Base-by-base conservation (phyloP, 352 stramenopile species). In the Phytophthora cajani region DNA sequence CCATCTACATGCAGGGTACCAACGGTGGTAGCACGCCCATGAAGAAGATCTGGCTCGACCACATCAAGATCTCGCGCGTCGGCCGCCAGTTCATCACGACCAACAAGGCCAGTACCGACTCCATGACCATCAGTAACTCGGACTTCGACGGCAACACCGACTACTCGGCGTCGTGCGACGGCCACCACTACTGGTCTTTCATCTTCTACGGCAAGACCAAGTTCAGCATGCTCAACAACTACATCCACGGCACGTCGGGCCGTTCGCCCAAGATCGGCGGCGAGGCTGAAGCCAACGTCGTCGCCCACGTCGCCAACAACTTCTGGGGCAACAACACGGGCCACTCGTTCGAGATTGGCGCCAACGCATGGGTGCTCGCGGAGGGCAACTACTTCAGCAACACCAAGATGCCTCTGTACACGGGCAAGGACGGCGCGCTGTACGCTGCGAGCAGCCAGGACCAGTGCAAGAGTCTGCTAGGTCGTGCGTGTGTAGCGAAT, bases 91-190 rank as follows among this genome's bases (percentile, higher is more conserved):
- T 87, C 61, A 51, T 87, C 23, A 73, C 64, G 1, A 85, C 75
- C 8, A 72, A 81, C 65, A 67, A 59, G 47, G 74, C 68, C 0
- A 69, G 75, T 14, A 59, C 65, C 3, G 68, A 71, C 32, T 80
- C 69, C 21, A 60, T 85, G 60, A 87, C 80, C 14, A 79, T 87
- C 69, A 84, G 75, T 67, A 84, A 85, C 73, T 82, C 66, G 54
- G 72, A 86, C 36, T 83, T 86, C 67, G 78, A 85, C 50, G 78
- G 78, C 9, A 52, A 50, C n/a, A 81, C 78, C 14, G 17, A 50
- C 19, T 82, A 68, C 54, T 81, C 74, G 25, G 33, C 75, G 0
- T 71, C 78, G 10, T 85, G 78, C 58, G 74, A 85, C 14, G 74
- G 75, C 14, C 71, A 56, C 51, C 78, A 85, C 65, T 85, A 85